phyloP scores from a whole-genome alignment of 495 filamentous ascomycete genomes.

The Neurospora tetrasperma region DNA sequence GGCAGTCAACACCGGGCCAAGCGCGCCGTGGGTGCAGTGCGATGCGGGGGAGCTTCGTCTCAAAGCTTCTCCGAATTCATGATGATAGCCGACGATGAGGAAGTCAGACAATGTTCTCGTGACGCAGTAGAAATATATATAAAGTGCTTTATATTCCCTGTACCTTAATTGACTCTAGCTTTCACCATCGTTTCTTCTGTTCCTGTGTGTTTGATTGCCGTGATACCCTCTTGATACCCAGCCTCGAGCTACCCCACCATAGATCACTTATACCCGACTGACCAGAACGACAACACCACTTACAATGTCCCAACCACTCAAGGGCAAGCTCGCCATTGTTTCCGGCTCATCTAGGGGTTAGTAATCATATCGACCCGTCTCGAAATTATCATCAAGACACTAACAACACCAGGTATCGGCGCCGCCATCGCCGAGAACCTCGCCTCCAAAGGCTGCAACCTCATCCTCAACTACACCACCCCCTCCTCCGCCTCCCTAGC shows the following conservation, averaged over 20 bases:
- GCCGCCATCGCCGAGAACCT: slow-evolving; percentile 74
- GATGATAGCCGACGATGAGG: not conserved
- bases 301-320: slow-evolving; percentile 31
- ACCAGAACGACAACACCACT: not conserved
- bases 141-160: not conserved
- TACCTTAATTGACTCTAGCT: not conserved
- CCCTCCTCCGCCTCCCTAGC: slow-evolving; percentile 20
- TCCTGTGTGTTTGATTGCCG: not conserved
- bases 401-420: slow-evolving; percentile 60
- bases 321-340: slow-evolving; percentile 66
- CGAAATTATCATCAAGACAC: too few species aligned
- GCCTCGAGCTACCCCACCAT: not conserved
- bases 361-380: too few species aligned
- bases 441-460: slow-evolving; percentile 58
- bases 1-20: slow-evolving; percentile 4
- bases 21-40: not conserved
- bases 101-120: not conserved
- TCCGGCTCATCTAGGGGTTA: slow-evolving; percentile 69
- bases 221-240: not conserved
- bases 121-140: not conserved
- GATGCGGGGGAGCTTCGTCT: not conserved
- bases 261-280: not conserved
- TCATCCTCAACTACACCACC: slow-evolving; percentile 65
- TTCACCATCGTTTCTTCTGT: not conserved
- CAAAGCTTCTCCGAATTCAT: not conserved